These are phyloP conservation scores for Fusarium concolor DNA, from an alignment of 2,329 filamentous ascomycete genomes.

Conservation along the genomic window DNA sequence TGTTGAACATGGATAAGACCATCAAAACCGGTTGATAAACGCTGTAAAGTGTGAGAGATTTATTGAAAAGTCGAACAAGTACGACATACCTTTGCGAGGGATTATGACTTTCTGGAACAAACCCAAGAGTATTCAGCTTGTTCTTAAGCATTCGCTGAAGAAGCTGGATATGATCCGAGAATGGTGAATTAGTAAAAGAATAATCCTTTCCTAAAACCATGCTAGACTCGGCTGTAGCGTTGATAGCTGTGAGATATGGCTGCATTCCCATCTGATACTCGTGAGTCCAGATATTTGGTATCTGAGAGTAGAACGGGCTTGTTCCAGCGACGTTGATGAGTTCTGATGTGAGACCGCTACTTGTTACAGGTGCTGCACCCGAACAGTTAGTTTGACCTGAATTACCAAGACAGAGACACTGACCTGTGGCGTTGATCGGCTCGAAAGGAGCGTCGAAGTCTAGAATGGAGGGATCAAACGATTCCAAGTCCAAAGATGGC, in stretches of 20 bases:
- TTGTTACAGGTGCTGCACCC: not conserved
- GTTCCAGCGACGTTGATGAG: slow-evolving; percentile 21
- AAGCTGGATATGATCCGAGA: slow-evolving; percentile 48
- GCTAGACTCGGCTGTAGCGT: slow-evolving; percentile 37
- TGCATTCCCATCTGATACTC: slow-evolving; percentile 49
- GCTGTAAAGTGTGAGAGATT: slow-evolving; percentile 2
- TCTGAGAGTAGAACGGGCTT: slow-evolving; percentile 39
- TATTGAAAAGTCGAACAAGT: accelerated
- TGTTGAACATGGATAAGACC: slow-evolving; percentile 52
- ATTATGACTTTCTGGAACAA: slow-evolving; percentile 24
- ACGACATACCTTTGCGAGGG: slow-evolving; percentile 25
- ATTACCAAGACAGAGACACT: accelerated
- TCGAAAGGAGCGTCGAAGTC: slow-evolving; percentile 11
- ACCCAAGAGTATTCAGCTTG: slow-evolving; percentile 38
- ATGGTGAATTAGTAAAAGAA: slow-evolving; percentile 46
- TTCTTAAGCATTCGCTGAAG: slow-evolving; percentile 43
- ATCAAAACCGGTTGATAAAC: slow-evolving; percentile 48
- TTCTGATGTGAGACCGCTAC: not conserved
- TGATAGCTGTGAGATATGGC: slow-evolving; percentile 44
- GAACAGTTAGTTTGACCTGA: accelerated
- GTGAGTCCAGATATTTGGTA: slow-evolving; percentile 48
- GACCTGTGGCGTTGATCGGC: not conserved
- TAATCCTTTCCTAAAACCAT: slow-evolving; percentile 43
- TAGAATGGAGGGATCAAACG: slow-evolving; percentile 12
- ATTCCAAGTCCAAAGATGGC: not conserved